Conservation (phyloP, 768 basidiomycete species). For the Phallus indusiatus region DNA sequence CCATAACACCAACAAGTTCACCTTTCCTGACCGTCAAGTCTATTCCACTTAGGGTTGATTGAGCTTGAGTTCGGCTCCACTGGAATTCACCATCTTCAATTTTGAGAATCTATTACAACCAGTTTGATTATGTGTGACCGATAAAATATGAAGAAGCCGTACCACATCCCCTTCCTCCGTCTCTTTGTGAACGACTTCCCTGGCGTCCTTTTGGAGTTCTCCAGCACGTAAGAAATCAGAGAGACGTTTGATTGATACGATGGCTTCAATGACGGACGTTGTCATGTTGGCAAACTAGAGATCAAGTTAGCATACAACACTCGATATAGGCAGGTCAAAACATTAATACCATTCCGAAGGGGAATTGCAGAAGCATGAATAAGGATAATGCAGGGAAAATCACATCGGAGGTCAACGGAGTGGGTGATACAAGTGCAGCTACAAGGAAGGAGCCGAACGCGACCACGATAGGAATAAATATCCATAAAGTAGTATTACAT, state of each 20-base stretch:
- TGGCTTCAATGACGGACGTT: slow-evolving; percentile 75
- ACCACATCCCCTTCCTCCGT: slow-evolving; percentile 52
- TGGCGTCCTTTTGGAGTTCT: slow-evolving; percentile 74
- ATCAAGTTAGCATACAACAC: not conserved
- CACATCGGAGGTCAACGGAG: slow-evolving; percentile 76
- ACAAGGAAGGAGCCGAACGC: slow-evolving; percentile 77
- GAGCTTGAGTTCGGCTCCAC: slow-evolving; percentile 52
- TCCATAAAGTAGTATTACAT: not conserved
- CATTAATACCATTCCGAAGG: slow-evolving; percentile 62
- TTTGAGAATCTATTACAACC: slow-evolving; percentile 41
- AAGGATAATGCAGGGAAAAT: slow-evolving; percentile 95
- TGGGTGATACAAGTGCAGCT: slow-evolving; percentile 50
- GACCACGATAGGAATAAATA: slow-evolving; percentile 41
- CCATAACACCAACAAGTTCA: slow-evolving; percentile 75
- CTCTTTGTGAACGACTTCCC: slow-evolving; percentile 38
- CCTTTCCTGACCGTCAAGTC: slow-evolving; percentile 70
- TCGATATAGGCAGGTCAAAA: not conserved
- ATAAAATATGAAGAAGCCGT: slow-evolving; percentile 1
- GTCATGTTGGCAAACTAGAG: slow-evolving; percentile 59
- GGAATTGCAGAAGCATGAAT: slow-evolving; percentile 82
- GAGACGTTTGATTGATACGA: slow-evolving; percentile 75
- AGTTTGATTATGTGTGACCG: not conserved
- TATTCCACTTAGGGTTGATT: slow-evolving; percentile 70
- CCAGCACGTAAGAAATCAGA: slow-evolving; percentile 65
- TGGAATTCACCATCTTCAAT: slow-evolving; percentile 73